Conservation (phyloP, 257 asterid genomes). For the Nicotiana benthamiana region DNA sequence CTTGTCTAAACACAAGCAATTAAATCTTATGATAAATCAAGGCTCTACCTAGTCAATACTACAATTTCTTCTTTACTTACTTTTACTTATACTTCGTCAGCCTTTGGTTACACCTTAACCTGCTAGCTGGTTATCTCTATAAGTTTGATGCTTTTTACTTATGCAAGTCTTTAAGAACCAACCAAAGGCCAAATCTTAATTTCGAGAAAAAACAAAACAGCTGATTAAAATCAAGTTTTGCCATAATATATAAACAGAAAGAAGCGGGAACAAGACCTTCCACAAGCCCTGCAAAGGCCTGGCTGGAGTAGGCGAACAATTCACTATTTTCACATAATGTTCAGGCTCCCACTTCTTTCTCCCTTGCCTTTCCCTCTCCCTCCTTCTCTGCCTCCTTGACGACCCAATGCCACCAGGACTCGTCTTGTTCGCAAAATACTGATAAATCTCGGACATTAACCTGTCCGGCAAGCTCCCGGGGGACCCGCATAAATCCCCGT, state of each 20-base stretch:
- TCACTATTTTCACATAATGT: slow-evolving; percentile 65
- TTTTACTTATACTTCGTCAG: background rate
- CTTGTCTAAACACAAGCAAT: background rate
- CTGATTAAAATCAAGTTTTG: background rate
- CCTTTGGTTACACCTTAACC: background rate
- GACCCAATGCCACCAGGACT: slow-evolving; percentile 72
- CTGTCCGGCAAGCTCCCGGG: slow-evolving; percentile 58
- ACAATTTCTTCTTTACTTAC: background rate
- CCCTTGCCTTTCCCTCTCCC: slow-evolving; percentile 66
- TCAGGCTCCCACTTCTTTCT: slow-evolving; percentile 65
- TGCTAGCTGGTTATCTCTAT: background rate
- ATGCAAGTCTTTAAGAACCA: background rate
- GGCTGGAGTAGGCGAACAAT: slow-evolving; percentile 54
- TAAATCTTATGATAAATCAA: background rate
- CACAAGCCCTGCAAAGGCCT: slow-evolving; percentile 91
- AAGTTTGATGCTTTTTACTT: background rate
- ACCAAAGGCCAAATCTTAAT: background rate
- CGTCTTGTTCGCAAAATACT: slow-evolving; percentile 65
- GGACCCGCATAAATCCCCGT: slow-evolving; percentile 47
- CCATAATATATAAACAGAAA: background rate
- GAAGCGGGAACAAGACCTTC: slow-evolving; percentile 50
- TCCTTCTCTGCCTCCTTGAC: slow-evolving; percentile 78
- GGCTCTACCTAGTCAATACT: background rate
- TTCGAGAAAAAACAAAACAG: background rate
- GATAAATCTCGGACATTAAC: slow-evolving; percentile 69